phyloP scores from a whole-genome alignment of 805 yeast genomes.

The Lachancea sp. region DNA sequence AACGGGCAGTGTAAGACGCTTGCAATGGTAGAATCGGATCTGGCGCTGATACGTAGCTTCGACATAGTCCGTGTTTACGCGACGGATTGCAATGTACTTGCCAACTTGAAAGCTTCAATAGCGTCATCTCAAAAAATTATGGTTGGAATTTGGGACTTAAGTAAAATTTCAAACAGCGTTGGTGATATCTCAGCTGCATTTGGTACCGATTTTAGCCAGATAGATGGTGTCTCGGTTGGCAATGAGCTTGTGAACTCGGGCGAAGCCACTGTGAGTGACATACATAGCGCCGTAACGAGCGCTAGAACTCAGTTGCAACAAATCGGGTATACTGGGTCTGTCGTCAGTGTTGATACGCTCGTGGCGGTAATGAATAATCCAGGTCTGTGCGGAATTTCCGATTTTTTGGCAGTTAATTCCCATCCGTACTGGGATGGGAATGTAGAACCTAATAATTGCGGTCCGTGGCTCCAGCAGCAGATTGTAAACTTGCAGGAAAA shows the following conservation, averaged over 20 bases:
- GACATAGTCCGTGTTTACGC: slow-evolving; percentile 65
- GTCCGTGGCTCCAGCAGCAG: slow-evolving; percentile 57
- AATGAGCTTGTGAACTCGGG: slow-evolving; percentile 69
- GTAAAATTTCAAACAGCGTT: slow-evolving; percentile 55
- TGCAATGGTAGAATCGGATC: slow-evolving; percentile 46
- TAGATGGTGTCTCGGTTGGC: slow-evolving; percentile 53
- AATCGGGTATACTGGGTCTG: slow-evolving; percentile 66
- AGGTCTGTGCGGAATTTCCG: slow-evolving; percentile 59
- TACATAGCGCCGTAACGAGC: slow-evolving; percentile 49
- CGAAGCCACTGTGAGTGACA: slow-evolving; percentile 46
- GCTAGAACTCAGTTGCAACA: slow-evolving; percentile 47
- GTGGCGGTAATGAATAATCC: slow-evolving; percentile 53
- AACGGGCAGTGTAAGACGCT: slow-evolving; percentile 56
- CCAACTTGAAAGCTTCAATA: slow-evolving; percentile 54
- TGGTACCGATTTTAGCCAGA: slow-evolving; percentile 38
- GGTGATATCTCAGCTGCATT: slow-evolving; percentile 42
- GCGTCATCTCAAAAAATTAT: slow-evolving; percentile 72
- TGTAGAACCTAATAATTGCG: slow-evolving; percentile 57
- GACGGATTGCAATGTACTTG: slow-evolving; percentile 63
- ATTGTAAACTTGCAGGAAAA: slow-evolving; percentile 40
- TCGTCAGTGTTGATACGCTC: slow-evolving; percentile 81
- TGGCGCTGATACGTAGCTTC: slow-evolving; percentile 44
- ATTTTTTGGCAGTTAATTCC: slow-evolving; percentile 71
- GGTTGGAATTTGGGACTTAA: slow-evolving; percentile 55
- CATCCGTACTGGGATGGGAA: slow-evolving; percentile 68